A percentile compares a stretch with the other conserved stretches of the same genome.
Conservation (phyloP, 2,329 filamentous ascomycete genomes). For the Neonectria hederae region DNA sequence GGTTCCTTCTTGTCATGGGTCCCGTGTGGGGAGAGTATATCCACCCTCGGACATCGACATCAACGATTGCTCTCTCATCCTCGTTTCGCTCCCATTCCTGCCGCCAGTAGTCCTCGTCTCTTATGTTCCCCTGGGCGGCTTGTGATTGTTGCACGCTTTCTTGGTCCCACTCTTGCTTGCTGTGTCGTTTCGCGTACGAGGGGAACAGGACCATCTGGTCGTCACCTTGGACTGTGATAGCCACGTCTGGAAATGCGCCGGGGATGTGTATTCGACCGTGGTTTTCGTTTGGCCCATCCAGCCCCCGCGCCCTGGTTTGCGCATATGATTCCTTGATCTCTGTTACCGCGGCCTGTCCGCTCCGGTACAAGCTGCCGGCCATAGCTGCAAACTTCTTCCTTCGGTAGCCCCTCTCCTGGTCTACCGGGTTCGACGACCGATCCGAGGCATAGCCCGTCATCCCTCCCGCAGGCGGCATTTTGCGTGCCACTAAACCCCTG, state of each 20-base stretch:
- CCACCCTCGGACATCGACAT: slow-evolving; percentile 96
- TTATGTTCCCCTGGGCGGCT: slow-evolving; percentile 53
- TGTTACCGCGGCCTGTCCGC: slow-evolving; percentile 64
- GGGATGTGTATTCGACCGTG: slow-evolving; percentile 63
- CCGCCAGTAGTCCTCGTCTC: slow-evolving; percentile 78
- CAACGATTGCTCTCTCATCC: slow-evolving; percentile 85
- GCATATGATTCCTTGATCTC: slow-evolving; percentile 69
- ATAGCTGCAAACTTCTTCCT: slow-evolving; percentile 79
- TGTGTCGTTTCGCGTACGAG: slow-evolving; percentile 84
- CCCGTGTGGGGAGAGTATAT: slow-evolving; percentile 87
- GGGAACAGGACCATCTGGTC: slow-evolving; percentile 97
- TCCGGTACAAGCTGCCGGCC: slow-evolving; percentile 66
- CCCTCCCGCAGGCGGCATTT: slow-evolving; percentile 42
- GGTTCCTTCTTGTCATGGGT: slow-evolving; percentile 86
- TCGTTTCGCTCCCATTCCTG: slow-evolving; percentile 82
- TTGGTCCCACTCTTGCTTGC: slow-evolving; percentile 57
- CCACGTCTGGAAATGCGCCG: slow-evolving; percentile 83
- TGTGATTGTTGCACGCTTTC: slow-evolving; percentile 40
- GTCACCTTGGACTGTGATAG: slow-evolving; percentile 80
- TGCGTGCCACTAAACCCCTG: slow-evolving; percentile 43
- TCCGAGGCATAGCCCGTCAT: slow-evolving; percentile 44
- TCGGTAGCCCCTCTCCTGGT: slow-evolving; percentile 73
- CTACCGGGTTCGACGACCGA: slow-evolving; percentile 39
- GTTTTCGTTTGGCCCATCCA: slow-evolving; percentile 43
- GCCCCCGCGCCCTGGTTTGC: slow-evolving; percentile 55